Evolutionary conservation across 2,329 filamentous ascomycete species (phyloP), one percentile per base, ranked within the genome.

Genomic region (Talaromyces sp.): DNA sequence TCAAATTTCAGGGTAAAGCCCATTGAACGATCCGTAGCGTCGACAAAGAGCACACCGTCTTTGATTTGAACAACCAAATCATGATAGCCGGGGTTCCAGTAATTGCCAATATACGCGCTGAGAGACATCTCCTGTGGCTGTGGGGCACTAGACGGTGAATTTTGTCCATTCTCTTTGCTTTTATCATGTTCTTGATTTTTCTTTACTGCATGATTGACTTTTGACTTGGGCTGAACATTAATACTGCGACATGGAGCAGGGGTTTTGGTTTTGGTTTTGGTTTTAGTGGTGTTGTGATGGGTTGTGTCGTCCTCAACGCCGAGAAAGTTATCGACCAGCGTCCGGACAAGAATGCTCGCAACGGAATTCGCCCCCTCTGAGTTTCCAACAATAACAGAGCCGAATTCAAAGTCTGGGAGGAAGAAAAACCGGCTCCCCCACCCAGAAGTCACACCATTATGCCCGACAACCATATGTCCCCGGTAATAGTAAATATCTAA

Each of bases 11-110:
- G 57, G 8, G 65, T 68, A 59, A 73, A 74, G 6, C 67, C 65
- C 56, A 69, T 67, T 1, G 70, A 72, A 7, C 74, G 68, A 65
- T 76, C 74, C 7, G 64, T 68, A 23, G 70, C 71, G 59, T 76
- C 70, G 30, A 75, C 63, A 54, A 72, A 73, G 3, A 76, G 64
- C 44, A 58, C 31, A 3, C 64, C 62, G n/a, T 70, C 67, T 56
- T 63, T 67, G 28, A 69, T 62, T 40, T 70, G 57, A 8, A 75
- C 65, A 12, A 52, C 61, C 52, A 75, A 56, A 4, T 54, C 60
- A 31, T 65, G 68, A 64, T 75, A 75, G 2, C 61, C 59, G 27
- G 59, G 16, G 31, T 60, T 60, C 59, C 59, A 60, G 52, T 47
- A 60, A 9, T 9, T 31, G 18, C 59, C 59, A 5, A 40, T 31